These are phyloP conservation scores for Selaginella moellendorffii DNA, from an alignment of 75 land plant genomes.

Conservation along the genomic window DNA sequence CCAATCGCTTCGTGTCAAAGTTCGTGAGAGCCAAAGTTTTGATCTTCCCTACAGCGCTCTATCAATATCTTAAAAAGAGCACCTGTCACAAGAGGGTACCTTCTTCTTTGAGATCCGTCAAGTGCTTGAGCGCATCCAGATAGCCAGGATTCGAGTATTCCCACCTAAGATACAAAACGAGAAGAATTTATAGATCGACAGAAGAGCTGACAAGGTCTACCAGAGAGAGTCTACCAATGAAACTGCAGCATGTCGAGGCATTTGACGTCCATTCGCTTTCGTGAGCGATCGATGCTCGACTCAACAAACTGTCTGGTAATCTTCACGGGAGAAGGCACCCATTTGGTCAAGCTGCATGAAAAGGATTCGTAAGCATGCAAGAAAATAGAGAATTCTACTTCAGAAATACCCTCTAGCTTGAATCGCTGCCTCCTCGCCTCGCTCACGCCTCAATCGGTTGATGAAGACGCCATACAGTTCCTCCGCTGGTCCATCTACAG, in stretches of 20 bases:
- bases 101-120: slow-evolving; percentile 94
- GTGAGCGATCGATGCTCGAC: slow-evolving; percentile 55
- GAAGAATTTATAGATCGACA: not conserved
- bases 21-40: slow-evolving; percentile 90
- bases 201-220: too few relatives aligned
- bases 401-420: slow-evolving; percentile 78
- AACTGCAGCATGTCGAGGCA: slow-evolving; percentile 95
- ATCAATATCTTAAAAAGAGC: not conserved
- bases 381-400: too few relatives aligned
- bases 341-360: slow-evolving; percentile 71
- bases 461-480: slow-evolving; percentile 92
- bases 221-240: slow-evolving; percentile 64
- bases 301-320: slow-evolving; percentile 77
- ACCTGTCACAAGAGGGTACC: too few relatives aligned
- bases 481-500: slow-evolving; percentile 94
- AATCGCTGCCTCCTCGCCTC: slow-evolving; percentile 58
- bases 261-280: slow-evolving; percentile 92
- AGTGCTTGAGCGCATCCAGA: slow-evolving; percentile 86
- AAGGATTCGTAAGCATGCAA: too few relatives aligned
- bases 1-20: slow-evolving; percentile 81
- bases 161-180: slow-evolving; percentile 45
- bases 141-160: slow-evolving; percentile 85
- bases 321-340: slow-evolving; percentile 99
- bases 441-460: slow-evolving; percentile 71
- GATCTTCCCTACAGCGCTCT: slow-evolving; percentile 85